Evolutionary conservation across 768 basidiomycete species (phyloP), one percentile per base, ranked within the genome.

Genomic region (Suillus alpinus): DNA sequence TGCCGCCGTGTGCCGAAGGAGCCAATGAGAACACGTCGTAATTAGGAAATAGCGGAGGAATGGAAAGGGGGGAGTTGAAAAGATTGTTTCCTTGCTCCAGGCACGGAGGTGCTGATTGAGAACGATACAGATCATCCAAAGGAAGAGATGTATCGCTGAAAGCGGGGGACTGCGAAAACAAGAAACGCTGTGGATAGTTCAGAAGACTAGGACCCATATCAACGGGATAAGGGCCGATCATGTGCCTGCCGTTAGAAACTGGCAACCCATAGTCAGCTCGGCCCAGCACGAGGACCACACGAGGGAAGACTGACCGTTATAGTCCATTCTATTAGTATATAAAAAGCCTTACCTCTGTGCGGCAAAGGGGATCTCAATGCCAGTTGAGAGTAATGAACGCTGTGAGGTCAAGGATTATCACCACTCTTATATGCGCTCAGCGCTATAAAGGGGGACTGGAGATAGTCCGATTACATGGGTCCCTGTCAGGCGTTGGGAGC

Each of bases 81-180:
- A 26, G 16, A 55, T 55, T 29, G 6, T 55, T 18, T 39, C 52
- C 52, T 16, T 50, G 50, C 36, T 57, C 20, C 26, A 51, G 39
- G 46, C 41, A 49, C 12, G 65, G 62, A 56, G 63, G 60, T 37
- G 60, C 65, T 14, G 65, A 64, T 29, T 46, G 50, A 23, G 65
- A 56, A 31, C 63, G 59, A 57, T 43, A 60, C 20, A 56, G 14
- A 40, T 62, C 18, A 26, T 43, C 58, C 6, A 44, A 36, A 51
- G 56, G 34, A 23, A 39, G 32, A 31, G 39, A 40, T 20, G 36
- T 29, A 32, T 58, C 20, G 16, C 58, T 41, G 40, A 60, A 20
- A 57, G 34, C 41, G 32, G 58, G 53, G 5, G 53, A 55, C 26
- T 39, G 53, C 0, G 53, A 55, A 37, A 39, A 39, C 6, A 39